Evolutionary conservation across 2,329 filamentous ascomycete genomes (phyloP).

Genomic region (Aureobasidium sp.): DNA sequence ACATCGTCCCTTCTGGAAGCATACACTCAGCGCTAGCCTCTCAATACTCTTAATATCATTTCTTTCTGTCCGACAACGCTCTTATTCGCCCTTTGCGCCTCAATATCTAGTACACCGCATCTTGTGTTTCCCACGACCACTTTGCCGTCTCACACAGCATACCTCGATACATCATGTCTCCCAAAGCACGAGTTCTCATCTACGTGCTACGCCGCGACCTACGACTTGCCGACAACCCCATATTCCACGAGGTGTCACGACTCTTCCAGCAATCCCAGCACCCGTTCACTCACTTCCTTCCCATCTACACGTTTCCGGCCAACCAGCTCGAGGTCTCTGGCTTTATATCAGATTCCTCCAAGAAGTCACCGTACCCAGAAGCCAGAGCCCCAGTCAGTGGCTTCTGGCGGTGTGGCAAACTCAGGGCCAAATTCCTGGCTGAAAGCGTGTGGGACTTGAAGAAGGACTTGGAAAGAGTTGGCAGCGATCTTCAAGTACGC

Average conservation of each 20-base stretch:
- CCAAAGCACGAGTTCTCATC: slow-evolving; percentile 43
- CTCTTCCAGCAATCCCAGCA: slow-evolving; percentile 38
- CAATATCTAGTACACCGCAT: neutral
- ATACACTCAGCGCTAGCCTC: neutral
- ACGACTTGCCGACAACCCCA: slow-evolving; percentile 64
- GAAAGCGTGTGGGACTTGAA: slow-evolving; percentile 69
- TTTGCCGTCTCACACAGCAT: neutral
- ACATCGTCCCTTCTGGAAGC: neutral
- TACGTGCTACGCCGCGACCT: slow-evolving; percentile 67
- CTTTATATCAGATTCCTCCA: slow-evolving; percentile 46
- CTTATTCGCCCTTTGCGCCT: neutral
- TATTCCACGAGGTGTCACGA: slow-evolving; percentile 50
- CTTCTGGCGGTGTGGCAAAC: slow-evolving; percentile 66
- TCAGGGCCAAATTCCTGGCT: slow-evolving; percentile 62
- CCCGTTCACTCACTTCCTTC: slow-evolving; percentile 56
- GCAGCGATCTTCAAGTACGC: slow-evolving; percentile 54
- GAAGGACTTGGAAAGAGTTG: slow-evolving; percentile 46
- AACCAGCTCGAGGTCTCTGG: slow-evolving; percentile 68
- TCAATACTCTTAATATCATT: slow-evolving; percentile 4
- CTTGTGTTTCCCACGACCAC: neutral
- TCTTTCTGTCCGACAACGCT: neutral
- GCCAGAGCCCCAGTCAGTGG: slow-evolving; percentile 55
- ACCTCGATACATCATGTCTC: neutral
- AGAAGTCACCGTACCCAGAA: slow-evolving; percentile 56
- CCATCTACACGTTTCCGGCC: slow-evolving; percentile 59